Evolutionary conservation across 2,329 filamentous ascomycete species (phyloP).

Genomic region (Penicillium vulpinum): DNA sequence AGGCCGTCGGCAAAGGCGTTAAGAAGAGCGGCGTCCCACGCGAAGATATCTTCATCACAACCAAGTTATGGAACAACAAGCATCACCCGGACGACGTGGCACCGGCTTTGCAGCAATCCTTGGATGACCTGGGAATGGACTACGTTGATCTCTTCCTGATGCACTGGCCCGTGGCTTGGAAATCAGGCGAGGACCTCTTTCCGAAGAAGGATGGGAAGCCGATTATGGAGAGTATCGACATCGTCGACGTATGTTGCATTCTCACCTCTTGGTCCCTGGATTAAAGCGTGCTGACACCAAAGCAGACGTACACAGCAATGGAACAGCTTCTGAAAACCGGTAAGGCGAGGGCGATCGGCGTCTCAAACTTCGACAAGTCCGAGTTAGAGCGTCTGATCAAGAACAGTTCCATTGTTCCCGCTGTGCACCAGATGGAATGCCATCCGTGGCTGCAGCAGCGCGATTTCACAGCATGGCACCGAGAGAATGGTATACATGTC

Average conservation of each 20-base stretch:
- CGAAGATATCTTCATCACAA: constrained; percentile 65
- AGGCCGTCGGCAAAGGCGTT: constrained; percentile 65
- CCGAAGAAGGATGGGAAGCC: constrained; percentile 50
- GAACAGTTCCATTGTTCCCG: constrained; percentile 47
- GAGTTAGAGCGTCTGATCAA: constrained; percentile 52
- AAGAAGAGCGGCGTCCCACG: constrained; percentile 64
- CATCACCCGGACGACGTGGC: constrained; percentile 64
- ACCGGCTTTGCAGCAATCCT: constrained; percentile 60
- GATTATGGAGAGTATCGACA: constrained; percentile 48
- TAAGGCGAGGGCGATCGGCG: constrained; percentile 53
- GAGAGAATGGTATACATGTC: constrained; percentile 53
- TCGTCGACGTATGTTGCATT: constrained; percentile 45
- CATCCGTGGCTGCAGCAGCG: constrained; percentile 57
- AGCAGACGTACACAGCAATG: constrained; percentile 53
- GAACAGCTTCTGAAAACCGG: constrained; percentile 44
- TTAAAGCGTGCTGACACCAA: background rate
- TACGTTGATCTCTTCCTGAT: constrained; percentile 72
- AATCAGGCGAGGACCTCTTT: constrained; percentile 48
- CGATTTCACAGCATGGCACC: constrained; percentile 52
- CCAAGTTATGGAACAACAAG: constrained; percentile 67
- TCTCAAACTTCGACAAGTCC: constrained; percentile 54
- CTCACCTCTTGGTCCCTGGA: background rate
- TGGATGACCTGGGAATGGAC: constrained; percentile 63
- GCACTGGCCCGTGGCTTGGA: constrained; percentile 63
- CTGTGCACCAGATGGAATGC: constrained; percentile 54